phyloP scores from a whole-genome alignment of 192 early-diverging fungal genomes.

The Piromyces finnis region DNA sequence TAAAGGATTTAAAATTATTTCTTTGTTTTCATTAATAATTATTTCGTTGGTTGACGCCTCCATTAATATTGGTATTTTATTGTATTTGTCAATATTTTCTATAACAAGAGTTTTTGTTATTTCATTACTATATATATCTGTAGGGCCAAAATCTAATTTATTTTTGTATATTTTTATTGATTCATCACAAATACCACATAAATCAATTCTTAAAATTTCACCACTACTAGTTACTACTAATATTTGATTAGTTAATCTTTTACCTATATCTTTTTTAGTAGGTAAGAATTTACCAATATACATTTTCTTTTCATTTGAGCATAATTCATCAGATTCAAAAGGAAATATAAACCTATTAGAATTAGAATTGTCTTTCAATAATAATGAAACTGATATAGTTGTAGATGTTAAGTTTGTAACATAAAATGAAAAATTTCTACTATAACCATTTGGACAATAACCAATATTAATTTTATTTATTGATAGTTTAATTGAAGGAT shows the following conservation, averaged over 20 bases:
- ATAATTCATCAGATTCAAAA: background rate
- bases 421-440: background rate
- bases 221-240: background rate
- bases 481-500: background rate
- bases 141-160: background rate
- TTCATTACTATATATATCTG: background rate
- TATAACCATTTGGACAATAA: background rate
- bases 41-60: background rate
- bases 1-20: background rate
- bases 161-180: background rate
- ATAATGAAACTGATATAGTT: background rate
- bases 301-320: background rate
- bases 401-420: background rate
- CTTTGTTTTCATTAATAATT: background rate
- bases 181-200: background rate
- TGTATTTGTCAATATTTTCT: background rate
- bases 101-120: background rate
- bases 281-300: background rate
- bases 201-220: background rate
- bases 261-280: background rate
- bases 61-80: background rate
- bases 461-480: background rate
- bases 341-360: background rate
- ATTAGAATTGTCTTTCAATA: background rate
- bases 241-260: background rate